Base-by-base conservation (phyloP, 768 basidiomycete genomes). In the Kwoniella sp. region DNA sequence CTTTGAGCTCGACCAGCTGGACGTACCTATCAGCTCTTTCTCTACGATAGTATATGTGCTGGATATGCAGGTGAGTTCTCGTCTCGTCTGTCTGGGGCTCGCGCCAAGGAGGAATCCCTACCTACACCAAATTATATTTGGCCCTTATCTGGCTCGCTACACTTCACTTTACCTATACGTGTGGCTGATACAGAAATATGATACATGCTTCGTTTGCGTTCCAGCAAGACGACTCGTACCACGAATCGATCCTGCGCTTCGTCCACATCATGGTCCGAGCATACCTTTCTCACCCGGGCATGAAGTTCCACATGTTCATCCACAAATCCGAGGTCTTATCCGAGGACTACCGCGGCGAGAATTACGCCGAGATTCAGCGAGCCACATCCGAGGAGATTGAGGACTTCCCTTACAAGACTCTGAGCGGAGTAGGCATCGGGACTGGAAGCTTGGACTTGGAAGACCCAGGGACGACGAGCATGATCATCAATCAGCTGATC, bases 331-430 rank as follows among this genome's bases (percentile, higher is more conserved):
- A 98, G 81, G 90, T 88, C 54, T 83, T 95, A 48, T 79, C 79
- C 8, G 92, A 95, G 70, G 93, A 94, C 68, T 93, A 95, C 78
- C 90, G 92, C 78, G 87, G 90, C 61, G 93, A 96, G 78, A 92
- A 92, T 78, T 93, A 92, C 80, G 85, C 91, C 55, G 90, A 92
- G 75, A 91, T 97, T 66, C 90, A 94, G 68, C 88, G 92, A 76
- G 87, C 92, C 13, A 87, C 94, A 15, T 84, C 86, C 37, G 92
- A 94, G 79, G 89, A 91, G 68, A 85, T 95, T 26, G 78, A 86
- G 61, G 93, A 95, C 73, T 85, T 88, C 62, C 71, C 69, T 4
- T 77, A 67, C 31, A 59, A 58, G 51, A 63, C 70, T 11, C 38
- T 75, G 20, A 45, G 41, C 41, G 41, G 41, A 3, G 70, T 65